phyloP scores from a whole-genome alignment of 2,329 filamentous ascomycete genomes.

The Zalaria obscura region DNA sequence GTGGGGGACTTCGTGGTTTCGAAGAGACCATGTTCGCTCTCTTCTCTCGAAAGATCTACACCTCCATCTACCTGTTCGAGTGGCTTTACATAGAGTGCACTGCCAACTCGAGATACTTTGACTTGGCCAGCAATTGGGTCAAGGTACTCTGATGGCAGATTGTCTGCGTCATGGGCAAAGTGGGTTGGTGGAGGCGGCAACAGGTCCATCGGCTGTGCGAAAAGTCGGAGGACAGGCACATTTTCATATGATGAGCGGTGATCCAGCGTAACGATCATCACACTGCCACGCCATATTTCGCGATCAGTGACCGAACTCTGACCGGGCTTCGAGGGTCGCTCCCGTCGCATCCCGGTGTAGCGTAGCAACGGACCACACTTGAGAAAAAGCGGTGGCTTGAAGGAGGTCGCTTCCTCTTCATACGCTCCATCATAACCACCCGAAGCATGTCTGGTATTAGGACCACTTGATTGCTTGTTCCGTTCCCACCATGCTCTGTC shows the following conservation, averaged over 20 bases:
- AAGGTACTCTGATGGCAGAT: conserved; percentile 65
- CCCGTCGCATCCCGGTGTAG: conserved; percentile 68
- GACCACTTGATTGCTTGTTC: not conserved
- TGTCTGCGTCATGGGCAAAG: conserved; percentile 37
- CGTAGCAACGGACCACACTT: conserved; percentile 83
- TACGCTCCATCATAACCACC: conserved; percentile 43
- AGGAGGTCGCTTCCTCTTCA: conserved; percentile 52
- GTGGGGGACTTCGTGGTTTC: conserved; percentile 34
- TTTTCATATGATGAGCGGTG: conserved; percentile 68
- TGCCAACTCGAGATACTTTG: conserved; percentile 71
- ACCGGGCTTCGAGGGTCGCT: conserved; percentile 24
- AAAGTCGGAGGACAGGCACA: conserved; percentile 66
- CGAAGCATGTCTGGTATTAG: not conserved
- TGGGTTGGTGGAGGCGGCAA: conserved; percentile 61
- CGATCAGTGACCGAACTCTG: conserved; percentile 34
- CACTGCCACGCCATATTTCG: conserved; percentile 81
- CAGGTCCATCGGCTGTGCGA: conserved; percentile 73
- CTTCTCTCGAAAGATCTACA: conserved; percentile 62
- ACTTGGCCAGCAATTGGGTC: conserved; percentile 80
- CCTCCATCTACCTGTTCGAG: conserved; percentile 73
- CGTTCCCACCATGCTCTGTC: conserved; percentile 63
- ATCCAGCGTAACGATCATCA: conserved; percentile 92
- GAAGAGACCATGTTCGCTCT: conserved; percentile 72
- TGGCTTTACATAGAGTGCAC: conserved; percentile 76
- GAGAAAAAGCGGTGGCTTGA: conserved; percentile 71